These are phyloP conservation scores for Lepidium didymum DNA, from an alignment of 345 rosid genomes.

Conservation along the genomic window DNA sequence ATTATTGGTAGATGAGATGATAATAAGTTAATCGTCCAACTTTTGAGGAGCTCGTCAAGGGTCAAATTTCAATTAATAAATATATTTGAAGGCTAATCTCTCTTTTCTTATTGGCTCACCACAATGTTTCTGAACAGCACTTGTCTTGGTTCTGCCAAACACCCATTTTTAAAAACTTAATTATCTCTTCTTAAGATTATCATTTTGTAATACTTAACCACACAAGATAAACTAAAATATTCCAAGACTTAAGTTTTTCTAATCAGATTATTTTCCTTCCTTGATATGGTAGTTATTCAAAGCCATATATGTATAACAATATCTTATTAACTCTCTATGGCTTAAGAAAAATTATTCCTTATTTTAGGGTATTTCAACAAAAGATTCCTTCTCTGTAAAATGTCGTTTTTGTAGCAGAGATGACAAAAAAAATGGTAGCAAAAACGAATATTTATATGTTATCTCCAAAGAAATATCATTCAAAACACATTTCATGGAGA, in stretches of 20 bases:
- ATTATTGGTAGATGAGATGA: background rate
- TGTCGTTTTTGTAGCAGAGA: background rate
- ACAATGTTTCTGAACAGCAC: slow-evolving; percentile 4
- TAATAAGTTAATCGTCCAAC: slow-evolving; percentile 23
- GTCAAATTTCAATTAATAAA: background rate
- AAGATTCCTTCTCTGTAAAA: background rate
- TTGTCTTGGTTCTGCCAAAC: slow-evolving; percentile 17
- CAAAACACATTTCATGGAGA: background rate
- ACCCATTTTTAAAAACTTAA: background rate
- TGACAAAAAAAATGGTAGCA: too few species aligned
- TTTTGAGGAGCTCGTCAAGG: slow-evolving; percentile 22
- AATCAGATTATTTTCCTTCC: background rate
- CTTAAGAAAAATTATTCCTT: background rate
- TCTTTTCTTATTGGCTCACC: slow-evolving; percentile 11
- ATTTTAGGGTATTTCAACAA: background rate
- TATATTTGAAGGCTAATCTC: slow-evolving; percentile 1
- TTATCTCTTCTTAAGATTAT: background rate
- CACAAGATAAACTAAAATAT: slow-evolving; percentile 13
- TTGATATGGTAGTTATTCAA: background rate
- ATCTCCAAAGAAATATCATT: background rate
- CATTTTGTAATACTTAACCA: background rate
- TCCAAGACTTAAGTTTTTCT: background rate
- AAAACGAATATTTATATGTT: background rate
- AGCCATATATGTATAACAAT: background rate
- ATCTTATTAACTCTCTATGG: background rate